Evolutionary conservation across 305 asterid species (phyloP).

Genomic region (Rubia tinctorum): DNA sequence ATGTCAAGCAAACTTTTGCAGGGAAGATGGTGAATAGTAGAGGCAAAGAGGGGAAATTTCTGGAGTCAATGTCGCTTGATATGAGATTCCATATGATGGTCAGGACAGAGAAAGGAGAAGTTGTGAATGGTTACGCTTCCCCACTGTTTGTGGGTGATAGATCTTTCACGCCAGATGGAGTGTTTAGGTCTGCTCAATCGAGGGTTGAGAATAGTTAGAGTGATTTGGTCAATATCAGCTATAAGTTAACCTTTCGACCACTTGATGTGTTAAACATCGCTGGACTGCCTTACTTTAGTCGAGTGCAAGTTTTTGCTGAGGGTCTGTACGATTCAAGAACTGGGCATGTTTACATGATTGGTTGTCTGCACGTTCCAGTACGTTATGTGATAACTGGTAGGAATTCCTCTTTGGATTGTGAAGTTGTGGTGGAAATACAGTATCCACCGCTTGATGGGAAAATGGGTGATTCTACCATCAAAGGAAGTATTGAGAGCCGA

Average conservation of each 20-base stretch:
- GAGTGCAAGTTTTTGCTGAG: constrained; percentile 68
- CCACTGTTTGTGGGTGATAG: constrained; percentile 56
- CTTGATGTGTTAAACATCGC: constrained; percentile 48
- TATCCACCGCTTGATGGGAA: constrained; percentile 51
- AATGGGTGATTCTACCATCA: constrained; percentile 29
- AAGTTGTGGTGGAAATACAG: constrained; percentile 56
- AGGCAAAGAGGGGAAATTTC: constrained; percentile 53
- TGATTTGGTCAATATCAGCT: constrained; percentile 52
- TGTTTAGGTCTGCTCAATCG: constrained; percentile 25
- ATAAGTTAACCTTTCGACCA: constrained; percentile 43
- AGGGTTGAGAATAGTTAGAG: constrained; percentile 35
- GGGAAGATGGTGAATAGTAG: constrained; percentile 37
- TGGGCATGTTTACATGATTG: constrained; percentile 87
- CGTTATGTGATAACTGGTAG: constrained; percentile 26
- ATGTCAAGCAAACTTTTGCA: constrained; percentile 49
- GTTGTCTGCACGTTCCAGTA: constrained; percentile 55
- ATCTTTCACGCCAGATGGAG: constrained; percentile 25
- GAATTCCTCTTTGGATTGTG: constrained; percentile 60
- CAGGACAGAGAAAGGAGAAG: constrained; percentile 40
- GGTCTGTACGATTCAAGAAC: constrained; percentile 56
- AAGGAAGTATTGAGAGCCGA: constrained; percentile 76
- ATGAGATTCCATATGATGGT: constrained; percentile 68
- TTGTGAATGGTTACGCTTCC: constrained; percentile 58
- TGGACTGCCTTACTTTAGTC: constrained; percentile 30
- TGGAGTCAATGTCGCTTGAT: constrained; percentile 54